Conservation (phyloP, 2,329 filamentous ascomycete genomes). For the Exophiala sp. region DNA sequence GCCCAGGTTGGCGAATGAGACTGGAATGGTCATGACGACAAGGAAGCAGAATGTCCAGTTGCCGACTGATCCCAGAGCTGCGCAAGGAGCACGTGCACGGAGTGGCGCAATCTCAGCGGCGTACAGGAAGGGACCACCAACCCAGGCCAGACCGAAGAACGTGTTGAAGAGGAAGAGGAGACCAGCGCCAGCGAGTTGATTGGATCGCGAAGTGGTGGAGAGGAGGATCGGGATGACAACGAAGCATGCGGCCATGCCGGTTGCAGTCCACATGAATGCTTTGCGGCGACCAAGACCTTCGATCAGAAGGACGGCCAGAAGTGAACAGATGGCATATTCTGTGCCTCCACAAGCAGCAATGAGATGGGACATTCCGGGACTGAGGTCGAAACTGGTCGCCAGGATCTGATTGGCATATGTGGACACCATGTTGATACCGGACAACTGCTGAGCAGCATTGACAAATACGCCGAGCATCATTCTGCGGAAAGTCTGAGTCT, state of each 20-base stretch:
- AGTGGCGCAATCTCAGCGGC: conserved; percentile 62
- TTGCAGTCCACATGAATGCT: conserved; percentile 69
- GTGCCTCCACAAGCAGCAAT: conserved; percentile 53
- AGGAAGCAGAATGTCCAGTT: conserved; percentile 63
- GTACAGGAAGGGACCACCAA: conserved; percentile 62
- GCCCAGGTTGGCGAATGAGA: conserved; percentile 48
- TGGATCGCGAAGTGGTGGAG: conserved; percentile 5
- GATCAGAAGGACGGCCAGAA: conserved; percentile 50
- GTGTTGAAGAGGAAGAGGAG: conserved; percentile 6
- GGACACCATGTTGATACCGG: conserved; percentile 43
- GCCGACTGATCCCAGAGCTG: conserved; percentile 56
- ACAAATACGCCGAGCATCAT: conserved; percentile 53
- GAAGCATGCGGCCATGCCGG: conserved; percentile 65
- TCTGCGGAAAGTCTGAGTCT: conserved; percentile 55
- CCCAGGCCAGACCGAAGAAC: conserved; percentile 4
- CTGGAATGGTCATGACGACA: conserved; percentile 36
- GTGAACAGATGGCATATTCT: conserved; percentile 52
- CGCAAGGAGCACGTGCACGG: conserved; percentile 61
- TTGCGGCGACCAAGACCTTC: conserved; percentile 57
- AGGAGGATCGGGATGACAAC: conserved; percentile 44
- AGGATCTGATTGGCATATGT: conserved; percentile 45
- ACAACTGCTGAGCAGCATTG: conserved; percentile 53
- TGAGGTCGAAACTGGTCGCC: conserved; percentile 41
- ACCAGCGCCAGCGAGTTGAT: conserved; percentile 5
- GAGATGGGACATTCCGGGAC: conserved; percentile 42